Base-by-base conservation (phyloP, 371 early-diverging fungal species). In the Mortierella sp. region DNA sequence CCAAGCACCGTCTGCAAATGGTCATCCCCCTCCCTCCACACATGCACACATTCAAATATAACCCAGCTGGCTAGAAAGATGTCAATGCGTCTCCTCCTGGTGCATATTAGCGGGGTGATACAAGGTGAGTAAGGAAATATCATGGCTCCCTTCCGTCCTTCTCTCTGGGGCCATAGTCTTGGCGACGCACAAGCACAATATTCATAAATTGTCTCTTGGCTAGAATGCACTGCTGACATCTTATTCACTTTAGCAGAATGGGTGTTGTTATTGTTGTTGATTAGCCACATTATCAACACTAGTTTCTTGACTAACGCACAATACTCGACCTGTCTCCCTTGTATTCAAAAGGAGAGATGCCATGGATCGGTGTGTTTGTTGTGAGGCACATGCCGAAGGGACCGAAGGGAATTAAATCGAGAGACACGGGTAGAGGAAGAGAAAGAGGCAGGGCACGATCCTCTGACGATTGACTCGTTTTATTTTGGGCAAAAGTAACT, bases 111-210 rank as follows among this genome's bases (percentile, higher is more conserved):
- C 21, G 8, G 50, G 11, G 67, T 24, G 67, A 67, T 67, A 67
- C 67, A 67, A 24, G 34, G 67, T 67, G 67, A 67, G 67, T 67
- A 67, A 67, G 67, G 21, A 10, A 19, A 67, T 67, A 67, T 40
- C 67, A 37, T 40, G 67, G 67, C 24, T 24, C 67, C 24, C 21
- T 16, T 61, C 8, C 61, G 34, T 31, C 9, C 61, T 19, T 34
- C 31, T 61, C 67, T 9, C 64, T 67, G 43, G 67, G 67, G 67
- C 67, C 67, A 67, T 67, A 24, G 67, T 40, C 67, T 67, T 67
- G 67, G 67, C 67, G 67, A 40, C 21, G 19, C 34, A 61, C 61
- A 31, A 31, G 31, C 19, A 34, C 34, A 61, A 61, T 19, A 34
- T 34, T 59, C 19, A 16, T 10, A 54, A 40, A 37, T 37, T 67